Conservation (phyloP, 2,329 filamentous ascomycete species). For the Aspergillus pseudonomiae region DNA sequence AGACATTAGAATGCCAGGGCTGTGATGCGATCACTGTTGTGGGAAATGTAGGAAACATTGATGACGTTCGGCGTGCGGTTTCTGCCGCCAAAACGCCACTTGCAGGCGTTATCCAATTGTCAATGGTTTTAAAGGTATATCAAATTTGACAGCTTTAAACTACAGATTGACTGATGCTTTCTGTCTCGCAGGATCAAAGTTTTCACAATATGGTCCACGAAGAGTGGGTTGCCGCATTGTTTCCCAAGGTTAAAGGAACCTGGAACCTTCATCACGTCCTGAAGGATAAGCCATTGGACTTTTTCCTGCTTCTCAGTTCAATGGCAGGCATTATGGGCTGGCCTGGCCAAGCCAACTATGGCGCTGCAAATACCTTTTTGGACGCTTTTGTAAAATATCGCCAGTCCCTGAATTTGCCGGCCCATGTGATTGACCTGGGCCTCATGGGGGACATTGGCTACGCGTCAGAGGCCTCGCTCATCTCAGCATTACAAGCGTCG, state of each 20-base stretch:
- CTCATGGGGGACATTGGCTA: conserved; percentile 32
- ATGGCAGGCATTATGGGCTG: conserved; percentile 38
- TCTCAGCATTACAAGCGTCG: conserved; percentile 19
- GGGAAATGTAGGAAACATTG: conserved; percentile 23
- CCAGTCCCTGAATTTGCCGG: conserved; percentile 22
- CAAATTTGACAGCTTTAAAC: not conserved
- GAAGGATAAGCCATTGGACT: conserved; percentile 14
- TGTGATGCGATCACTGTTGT: conserved; percentile 22
- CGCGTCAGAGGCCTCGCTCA: conserved; percentile 11
- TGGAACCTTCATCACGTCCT: conserved; percentile 33
- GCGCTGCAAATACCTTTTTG: conserved; percentile 38
- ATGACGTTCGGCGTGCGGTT: conserved; percentile 23
- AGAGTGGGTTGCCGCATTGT: conserved; percentile 33
- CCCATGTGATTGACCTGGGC: conserved; percentile 29
- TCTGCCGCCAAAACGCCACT: conserved; percentile 11
- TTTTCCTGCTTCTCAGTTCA: conserved; percentile 38
- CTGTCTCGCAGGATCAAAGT: conserved; percentile 16
- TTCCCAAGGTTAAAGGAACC: conserved; percentile 38
- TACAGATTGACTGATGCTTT: conserved; percentile 1
- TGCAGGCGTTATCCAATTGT: conserved; percentile 28
- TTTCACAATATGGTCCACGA: conserved; percentile 40
- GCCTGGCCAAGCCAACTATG: conserved; percentile 46
- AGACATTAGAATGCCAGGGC: conserved; percentile 27
- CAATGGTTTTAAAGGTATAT: conserved; percentile 16
- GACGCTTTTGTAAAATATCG: conserved; percentile 33